These are phyloP conservation scores for Fusarium annulatum DNA, from an alignment of 2,329 filamentous ascomycete species.

Conservation along the genomic window DNA sequence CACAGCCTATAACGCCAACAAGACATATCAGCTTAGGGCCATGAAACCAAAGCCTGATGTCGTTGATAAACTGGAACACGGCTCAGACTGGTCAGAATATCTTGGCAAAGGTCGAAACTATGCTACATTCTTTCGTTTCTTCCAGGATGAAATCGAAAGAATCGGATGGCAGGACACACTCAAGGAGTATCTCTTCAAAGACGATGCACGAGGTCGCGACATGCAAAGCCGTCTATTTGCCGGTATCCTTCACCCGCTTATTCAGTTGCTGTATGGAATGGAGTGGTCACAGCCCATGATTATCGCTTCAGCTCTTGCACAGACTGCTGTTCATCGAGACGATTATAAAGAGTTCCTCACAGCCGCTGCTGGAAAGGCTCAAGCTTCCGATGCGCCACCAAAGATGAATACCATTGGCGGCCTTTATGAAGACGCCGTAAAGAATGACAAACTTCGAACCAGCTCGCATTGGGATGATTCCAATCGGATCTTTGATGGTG, in stretches of 20 bases:
- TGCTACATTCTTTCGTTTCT: conserved; percentile 80
- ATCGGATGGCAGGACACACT: conserved; percentile 71
- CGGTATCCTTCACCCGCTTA: conserved; percentile 70
- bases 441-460: conserved; percentile 65
- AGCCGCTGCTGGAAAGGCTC: conserved; percentile 56
- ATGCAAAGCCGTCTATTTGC: conserved; percentile 76
- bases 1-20: conserved; percentile 72
- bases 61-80: conserved; percentile 63
- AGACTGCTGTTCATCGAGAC: conserved; percentile 75
- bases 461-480: conserved; percentile 62
- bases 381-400: conserved; percentile 6
- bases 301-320: conserved; percentile 81
- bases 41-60: conserved; percentile 60
- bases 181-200: conserved; percentile 75
- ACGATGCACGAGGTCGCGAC: conserved; percentile 72
- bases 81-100: conserved; percentile 65
- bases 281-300: conserved; percentile 86
- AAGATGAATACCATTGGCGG: conserved; percentile 53
- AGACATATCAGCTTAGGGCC: conserved; percentile 71
- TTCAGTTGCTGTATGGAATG: conserved; percentile 86
- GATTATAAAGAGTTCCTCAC: conserved; percentile 67
- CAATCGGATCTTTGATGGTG: conserved; percentile 76
- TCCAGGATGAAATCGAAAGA: conserved; percentile 75
- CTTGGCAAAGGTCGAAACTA: conserved; percentile 74
- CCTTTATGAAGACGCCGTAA: conserved; percentile 68